Conservation (phyloP, 2,329 filamentous ascomycete genomes). For the Aspergillus sp. region DNA sequence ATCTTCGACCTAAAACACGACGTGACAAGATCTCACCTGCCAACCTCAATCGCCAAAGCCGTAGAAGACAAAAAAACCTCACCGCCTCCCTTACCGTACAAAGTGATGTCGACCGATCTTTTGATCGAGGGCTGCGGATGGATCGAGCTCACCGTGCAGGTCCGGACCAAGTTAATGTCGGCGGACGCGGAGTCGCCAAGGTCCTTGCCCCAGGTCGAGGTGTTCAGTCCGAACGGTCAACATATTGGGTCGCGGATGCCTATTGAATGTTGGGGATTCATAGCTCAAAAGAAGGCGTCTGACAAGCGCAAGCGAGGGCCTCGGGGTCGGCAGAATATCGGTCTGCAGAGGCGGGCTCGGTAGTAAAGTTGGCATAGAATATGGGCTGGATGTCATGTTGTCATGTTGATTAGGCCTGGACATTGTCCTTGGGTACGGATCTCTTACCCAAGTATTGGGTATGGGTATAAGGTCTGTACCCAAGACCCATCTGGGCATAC, state of each 20-base stretch:
- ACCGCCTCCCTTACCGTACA: slow-evolving; percentile 58
- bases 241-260: slow-evolving; percentile 52
- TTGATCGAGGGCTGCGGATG: slow-evolving; percentile 89
- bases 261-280: slow-evolving; percentile 29
- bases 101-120: slow-evolving; percentile 72
- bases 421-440: too few relatives aligned
- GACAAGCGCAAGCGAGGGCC: slow-evolving; percentile 22
- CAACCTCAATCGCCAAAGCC: slow-evolving; percentile 62
- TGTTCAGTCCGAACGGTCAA: slow-evolving; percentile 78
- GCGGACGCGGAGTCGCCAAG: slow-evolving; percentile 24
- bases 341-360: slow-evolving; percentile 17
- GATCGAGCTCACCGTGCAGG: slow-evolving; percentile 80
- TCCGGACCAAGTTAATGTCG: slow-evolving; percentile 50
- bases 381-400: too few relatives aligned
- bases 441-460: too few relatives aligned
- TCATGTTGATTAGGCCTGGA: too few relatives aligned
- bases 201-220: slow-evolving; percentile 61
- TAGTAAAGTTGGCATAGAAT: neutral
- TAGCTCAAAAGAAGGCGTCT: slow-evolving; percentile 23
- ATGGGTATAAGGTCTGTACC: too few relatives aligned
- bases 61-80: slow-evolving; percentile 55
- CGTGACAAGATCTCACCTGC: slow-evolving; percentile 71
- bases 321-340: slow-evolving; percentile 19
- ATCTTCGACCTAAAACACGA: slow-evolving; percentile 70
- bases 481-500: too few relatives aligned